These are phyloP conservation scores for Wickerhamomyces bisporus DNA, from an alignment of 805 yeast species.

Conservation along the genomic window DNA sequence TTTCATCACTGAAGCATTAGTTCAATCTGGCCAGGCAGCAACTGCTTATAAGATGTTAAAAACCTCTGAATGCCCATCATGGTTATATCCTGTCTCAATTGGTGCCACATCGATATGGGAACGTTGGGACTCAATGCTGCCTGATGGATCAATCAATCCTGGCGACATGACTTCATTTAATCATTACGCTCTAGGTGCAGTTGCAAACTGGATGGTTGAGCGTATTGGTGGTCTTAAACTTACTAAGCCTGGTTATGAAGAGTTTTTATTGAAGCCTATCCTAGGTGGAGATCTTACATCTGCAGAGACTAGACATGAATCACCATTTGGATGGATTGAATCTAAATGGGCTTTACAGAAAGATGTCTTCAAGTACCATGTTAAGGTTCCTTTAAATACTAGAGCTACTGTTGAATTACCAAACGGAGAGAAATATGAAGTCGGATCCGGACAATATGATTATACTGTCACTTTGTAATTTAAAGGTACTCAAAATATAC, in stretches of 20 bases:
- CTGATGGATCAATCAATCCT: constrained; percentile 16
- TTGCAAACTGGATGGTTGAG: constrained; percentile 17
- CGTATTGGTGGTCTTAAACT: constrained; percentile 15
- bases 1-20: constrained; percentile 13
- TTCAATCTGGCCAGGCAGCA: constrained; percentile 7
- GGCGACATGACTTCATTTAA: constrained; percentile 19
- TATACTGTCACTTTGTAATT: background rate
- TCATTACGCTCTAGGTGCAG: constrained; percentile 19
- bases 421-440: constrained; percentile 1
- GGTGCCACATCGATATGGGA: constrained; percentile 20
- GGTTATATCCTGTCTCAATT: constrained; percentile 16
- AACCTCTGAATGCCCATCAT: constrained; percentile 12
- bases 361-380: constrained; percentile 5
- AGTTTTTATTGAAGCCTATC: constrained; percentile 10
- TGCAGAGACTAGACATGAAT: constrained; percentile 10
- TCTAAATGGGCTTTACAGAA: constrained; percentile 10
- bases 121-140: constrained; percentile 17
- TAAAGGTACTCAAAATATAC: too few species aligned
- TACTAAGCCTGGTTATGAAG: constrained; percentile 6
- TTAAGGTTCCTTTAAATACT: constrained; percentile 12
- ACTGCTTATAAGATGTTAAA: constrained; percentile 13
- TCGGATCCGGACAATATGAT: constrained; percentile 5
- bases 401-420: constrained; percentile 13
- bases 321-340: constrained; percentile 15
- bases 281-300: constrained; percentile 12